A percentile compares a stretch with the other conserved stretches of the same genome.
These are phyloP conservation scores for Yamadazyma spencermartinsiae DNA, from an alignment of 1,139 yeast genomes.

Conservation along the genomic window DNA sequence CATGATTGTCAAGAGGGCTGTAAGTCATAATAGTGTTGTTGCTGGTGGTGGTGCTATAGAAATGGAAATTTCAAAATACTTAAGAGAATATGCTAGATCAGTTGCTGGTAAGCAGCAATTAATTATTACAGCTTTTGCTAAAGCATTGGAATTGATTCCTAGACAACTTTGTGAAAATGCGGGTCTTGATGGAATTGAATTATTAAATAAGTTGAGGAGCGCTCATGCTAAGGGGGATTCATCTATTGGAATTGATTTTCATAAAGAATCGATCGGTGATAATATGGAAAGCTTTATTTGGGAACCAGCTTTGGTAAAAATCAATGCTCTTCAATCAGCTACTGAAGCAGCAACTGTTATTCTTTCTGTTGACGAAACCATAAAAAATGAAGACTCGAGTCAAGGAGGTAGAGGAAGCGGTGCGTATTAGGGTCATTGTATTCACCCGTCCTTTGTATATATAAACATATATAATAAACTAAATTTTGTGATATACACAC, in stretches of 20 bases:
- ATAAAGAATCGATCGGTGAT: constrained; percentile 77
- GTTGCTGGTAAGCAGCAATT: constrained; percentile 96
- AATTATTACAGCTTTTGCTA: constrained; percentile 87
- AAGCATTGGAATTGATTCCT: constrained; percentile 93
- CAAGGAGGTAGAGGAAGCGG: constrained; percentile 70
- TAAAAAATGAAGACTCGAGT: constrained; percentile 68
- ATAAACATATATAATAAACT: constrained; percentile 1
- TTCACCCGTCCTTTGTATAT: not conserved
- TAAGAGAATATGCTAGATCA: constrained; percentile 82
- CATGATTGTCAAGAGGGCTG: constrained; percentile 96
- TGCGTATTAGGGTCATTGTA: constrained; percentile 24
- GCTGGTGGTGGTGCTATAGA: constrained; percentile 99
- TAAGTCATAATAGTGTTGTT: constrained; percentile 81
- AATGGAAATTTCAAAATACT: constrained; percentile 89
- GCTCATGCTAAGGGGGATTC: constrained; percentile 90
- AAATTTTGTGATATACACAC: not conserved
- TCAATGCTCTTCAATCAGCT: constrained; percentile 92
- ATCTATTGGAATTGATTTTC: constrained; percentile 93
- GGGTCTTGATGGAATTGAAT: constrained; percentile 93
- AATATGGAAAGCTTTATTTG: constrained; percentile 87
- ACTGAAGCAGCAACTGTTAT: constrained; percentile 96
- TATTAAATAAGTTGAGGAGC: constrained; percentile 86
- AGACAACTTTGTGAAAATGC: constrained; percentile 97
- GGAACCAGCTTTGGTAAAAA: constrained; percentile 96
- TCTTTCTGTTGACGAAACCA: constrained; percentile 93